These are phyloP conservation scores for Secale cereale DNA, from an alignment of 176 grass and related monocot genomes.

Conservation along the genomic window DNA sequence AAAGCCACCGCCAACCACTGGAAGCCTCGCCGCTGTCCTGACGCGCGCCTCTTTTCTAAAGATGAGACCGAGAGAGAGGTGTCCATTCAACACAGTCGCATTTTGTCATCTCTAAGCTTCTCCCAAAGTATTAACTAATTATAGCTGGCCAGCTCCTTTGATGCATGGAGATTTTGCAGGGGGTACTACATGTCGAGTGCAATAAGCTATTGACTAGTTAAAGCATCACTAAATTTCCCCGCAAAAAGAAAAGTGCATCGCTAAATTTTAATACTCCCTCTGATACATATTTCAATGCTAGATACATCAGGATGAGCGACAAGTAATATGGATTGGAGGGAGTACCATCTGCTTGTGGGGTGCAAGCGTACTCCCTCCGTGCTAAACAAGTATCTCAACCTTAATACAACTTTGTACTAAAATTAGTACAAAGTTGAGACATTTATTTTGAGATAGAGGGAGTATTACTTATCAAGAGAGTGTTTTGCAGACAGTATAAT, in stretches of 20 bases:
- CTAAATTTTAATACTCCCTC: too few species aligned
- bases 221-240: neutral
- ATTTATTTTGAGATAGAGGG: too few species aligned
- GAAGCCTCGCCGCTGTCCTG: slow-evolving; percentile 42
- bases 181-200: neutral
- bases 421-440: too few species aligned
- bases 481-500: neutral
- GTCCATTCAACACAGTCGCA: slow-evolving; percentile 5
- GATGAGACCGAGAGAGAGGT: slow-evolving; percentile 18
- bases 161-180: neutral
- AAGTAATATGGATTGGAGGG: too few species aligned
- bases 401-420: too few species aligned
- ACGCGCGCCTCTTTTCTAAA: slow-evolving; percentile 40
- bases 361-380: too few species aligned
- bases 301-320: too few species aligned
- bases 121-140: neutral
- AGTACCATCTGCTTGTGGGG: slow-evolving; percentile 8
- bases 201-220: neutral
- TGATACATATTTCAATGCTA: too few species aligned
- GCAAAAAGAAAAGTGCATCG: too few species aligned
- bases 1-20: slow-evolving; percentile 61
- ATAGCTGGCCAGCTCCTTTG: neutral
- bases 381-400: too few species aligned
- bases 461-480: neutral
- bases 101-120: slow-evolving; percentile 15